Base-by-base conservation (phyloP, 345 rosid species). In the Leavenworthia alabamica region DNA sequence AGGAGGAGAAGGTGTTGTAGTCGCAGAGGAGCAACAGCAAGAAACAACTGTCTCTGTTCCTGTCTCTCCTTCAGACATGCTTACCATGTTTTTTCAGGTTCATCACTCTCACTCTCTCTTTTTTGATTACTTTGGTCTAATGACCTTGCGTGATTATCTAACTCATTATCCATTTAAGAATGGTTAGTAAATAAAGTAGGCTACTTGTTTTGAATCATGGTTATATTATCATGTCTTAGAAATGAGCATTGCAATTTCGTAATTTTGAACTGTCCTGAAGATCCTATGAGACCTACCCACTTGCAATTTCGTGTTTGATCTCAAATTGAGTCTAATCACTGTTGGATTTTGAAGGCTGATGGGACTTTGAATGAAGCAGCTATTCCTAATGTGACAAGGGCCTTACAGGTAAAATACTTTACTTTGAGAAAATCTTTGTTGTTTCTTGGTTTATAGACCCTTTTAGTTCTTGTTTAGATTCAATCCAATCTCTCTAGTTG, bases 1-100 rank as follows among this genome's bases (percentile, higher is more conserved):
- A n/a, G n/a, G n/a, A n/a, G n/a, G n/a, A n/a, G n/a, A 82, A 63
- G 90, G 71, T 45, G 66, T 72, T 39, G 67, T 52, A 24, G 29
- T 73, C 36, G 75, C 81, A 7, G 91, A 74, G 17, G 79, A 56
- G 22, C 76, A 67, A 48, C 65, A 62, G 32, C 86, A 79, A 47
- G 80, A 79, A 66, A 64, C n/a, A n/a, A n/a, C 86, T 7, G 90
- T 89, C 62, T 80, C 87, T 37, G 86, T 86, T 16, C 86, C 95
- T 53, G 90, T 92, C 64, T 89, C 98, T 60, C 80, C 98, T 72
- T 83, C 96, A 13, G 98, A 88, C 77, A 80, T 75, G 66, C 93
- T 92, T 70, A 85, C 81, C 70, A 88, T 92, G 96, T 75, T 55
- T 61, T 86, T 92, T 70, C 90, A 85, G 89, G 98, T 86, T 22